Evolutionary conservation across 176 grass and related monocot species (phyloP).

Genomic region (Paspalum notatum): DNA sequence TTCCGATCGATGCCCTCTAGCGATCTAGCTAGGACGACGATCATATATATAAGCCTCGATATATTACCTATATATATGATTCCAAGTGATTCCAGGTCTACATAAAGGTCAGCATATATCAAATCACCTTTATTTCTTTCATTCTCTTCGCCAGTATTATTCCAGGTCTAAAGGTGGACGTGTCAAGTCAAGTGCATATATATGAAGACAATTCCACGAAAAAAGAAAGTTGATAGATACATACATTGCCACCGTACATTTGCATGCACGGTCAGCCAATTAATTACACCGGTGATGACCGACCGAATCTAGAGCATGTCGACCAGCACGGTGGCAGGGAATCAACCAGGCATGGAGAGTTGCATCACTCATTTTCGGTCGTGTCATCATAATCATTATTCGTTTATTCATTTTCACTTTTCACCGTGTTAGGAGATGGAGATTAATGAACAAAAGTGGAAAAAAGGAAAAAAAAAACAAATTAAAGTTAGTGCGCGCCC

Average conservation of each 20-base stretch:
- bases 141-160: too few species aligned
- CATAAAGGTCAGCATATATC: too few species aligned
- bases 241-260: neutral
- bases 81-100: too few species aligned
- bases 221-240: neutral
- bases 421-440: neutral
- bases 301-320: neutral
- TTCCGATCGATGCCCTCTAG: too few species aligned
- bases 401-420: neutral
- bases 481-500: constrained; percentile 2
- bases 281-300: neutral
- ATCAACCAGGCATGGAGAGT: neutral
- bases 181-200: too few species aligned
- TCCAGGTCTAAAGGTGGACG: too few species aligned
- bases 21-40: too few species aligned
- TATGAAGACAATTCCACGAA: neutral
- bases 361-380: too few species aligned
- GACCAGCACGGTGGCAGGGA: neutral
- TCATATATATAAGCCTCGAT: too few species aligned
- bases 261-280: neutral
- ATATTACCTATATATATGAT: too few species aligned
- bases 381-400: too few species aligned
- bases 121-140: too few species aligned
- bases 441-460: neutral
- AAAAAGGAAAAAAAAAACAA: neutral